Conservation (phyloP, 2,329 filamentous ascomycete genomes). For the Thelonectria olida region DNA sequence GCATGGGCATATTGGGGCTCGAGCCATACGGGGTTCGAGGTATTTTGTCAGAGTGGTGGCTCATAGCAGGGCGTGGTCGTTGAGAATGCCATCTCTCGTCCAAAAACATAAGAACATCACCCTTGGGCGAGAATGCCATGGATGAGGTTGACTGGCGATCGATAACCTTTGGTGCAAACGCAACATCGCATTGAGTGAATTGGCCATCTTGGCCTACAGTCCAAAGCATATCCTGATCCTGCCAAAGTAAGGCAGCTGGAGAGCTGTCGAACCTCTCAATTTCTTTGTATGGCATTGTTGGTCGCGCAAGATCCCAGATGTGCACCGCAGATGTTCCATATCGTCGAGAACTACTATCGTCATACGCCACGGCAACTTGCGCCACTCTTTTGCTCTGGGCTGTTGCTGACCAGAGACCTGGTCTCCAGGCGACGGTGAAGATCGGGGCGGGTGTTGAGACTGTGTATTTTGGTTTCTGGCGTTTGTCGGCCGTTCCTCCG, state of each 20-base stretch:
- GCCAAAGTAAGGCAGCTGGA: conserved; percentile 69
- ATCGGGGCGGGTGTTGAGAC: conserved; percentile 70
- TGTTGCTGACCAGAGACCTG: conserved; percentile 71
- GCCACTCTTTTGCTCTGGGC: conserved; percentile 67
- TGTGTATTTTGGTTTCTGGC: conserved; percentile 71
- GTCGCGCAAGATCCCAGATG: conserved; percentile 74
- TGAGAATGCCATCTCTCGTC: conserved; percentile 62
- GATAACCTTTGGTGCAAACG: conserved; percentile 69
- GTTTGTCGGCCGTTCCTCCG: conserved; percentile 66
- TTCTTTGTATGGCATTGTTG: conserved; percentile 73
- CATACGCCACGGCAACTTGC: conserved; percentile 70
- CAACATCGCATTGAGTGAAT: conserved; percentile 72
- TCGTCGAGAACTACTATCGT: conserved; percentile 62
- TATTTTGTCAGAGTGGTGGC: conserved; percentile 45
- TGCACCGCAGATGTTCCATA: conserved; percentile 69
- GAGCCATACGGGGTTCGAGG: conserved; percentile 57
- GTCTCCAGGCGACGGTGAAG: conserved; percentile 69
- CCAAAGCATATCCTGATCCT: conserved; percentile 72
- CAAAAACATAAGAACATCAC: conserved; percentile 69
- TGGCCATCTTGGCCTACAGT: conserved; percentile 69
- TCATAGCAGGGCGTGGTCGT: conserved; percentile 52
- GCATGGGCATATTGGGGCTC: conserved; percentile 58
- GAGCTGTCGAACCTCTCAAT: conserved; percentile 68
- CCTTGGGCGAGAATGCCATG: conserved; percentile 67
- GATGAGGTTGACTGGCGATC: conserved; percentile 70